phyloP scores from a whole-genome alignment of 1,284 basidiomycete genomes.

The Fomitopsis pinicola region DNA sequence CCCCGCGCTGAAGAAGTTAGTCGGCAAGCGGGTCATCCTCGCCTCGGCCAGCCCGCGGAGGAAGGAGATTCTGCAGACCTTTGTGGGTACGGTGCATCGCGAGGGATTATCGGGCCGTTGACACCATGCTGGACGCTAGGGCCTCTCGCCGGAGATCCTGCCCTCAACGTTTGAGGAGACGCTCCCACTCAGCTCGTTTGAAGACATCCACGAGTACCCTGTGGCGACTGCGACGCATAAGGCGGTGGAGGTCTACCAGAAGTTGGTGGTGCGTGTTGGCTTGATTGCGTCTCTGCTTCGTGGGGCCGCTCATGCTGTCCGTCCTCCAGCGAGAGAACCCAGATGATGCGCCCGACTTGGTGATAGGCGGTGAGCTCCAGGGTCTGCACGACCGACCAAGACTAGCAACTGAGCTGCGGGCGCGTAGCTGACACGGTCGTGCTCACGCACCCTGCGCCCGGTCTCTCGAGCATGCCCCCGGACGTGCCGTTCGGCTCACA shows the following conservation, averaged over 20 bases:
- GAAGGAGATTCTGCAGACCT: constrained; percentile 78
- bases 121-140: constrained; percentile 42
- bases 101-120: constrained; percentile 1
- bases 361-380: constrained; percentile 72
- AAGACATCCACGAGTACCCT: constrained; percentile 86
- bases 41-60: constrained; percentile 86
- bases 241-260: constrained; percentile 90
- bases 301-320: background rate
- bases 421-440: constrained; percentile 85
- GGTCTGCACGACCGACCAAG: background rate
- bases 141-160: constrained; percentile 81
- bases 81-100: constrained; percentile 45
- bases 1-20: constrained; percentile 69
- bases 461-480: constrained; percentile 47
- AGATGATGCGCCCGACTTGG: constrained; percentile 87
- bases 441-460: constrained; percentile 68
- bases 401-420: background rate
- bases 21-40: constrained; percentile 74
- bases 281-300: background rate
- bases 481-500: constrained; percentile 44
- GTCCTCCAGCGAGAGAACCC: constrained; percentile 52
- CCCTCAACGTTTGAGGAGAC: constrained; percentile 89
- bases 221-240: constrained; percentile 92
- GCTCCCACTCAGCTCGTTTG: constrained; percentile 65
- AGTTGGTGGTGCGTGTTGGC: constrained; percentile 62